A percentile compares a stretch with the other conserved stretches of the same genome.
These are phyloP conservation scores for Malus asiatica DNA, from an alignment of 306 rosid species.

Conservation along the genomic window DNA sequence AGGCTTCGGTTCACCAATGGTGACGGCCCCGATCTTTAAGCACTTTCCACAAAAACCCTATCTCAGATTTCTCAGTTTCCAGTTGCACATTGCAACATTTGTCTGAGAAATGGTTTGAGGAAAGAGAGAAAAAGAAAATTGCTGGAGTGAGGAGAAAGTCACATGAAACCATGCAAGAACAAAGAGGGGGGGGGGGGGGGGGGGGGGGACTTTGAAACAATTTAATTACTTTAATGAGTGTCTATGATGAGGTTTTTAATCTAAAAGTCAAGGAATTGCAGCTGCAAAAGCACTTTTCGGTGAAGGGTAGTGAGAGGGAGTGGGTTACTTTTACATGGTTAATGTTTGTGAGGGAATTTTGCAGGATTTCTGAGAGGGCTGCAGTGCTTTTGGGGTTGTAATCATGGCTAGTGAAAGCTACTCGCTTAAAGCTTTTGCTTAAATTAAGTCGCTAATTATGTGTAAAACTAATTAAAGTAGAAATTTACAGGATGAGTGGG, in stretches of 20 bases:
- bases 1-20: slow-evolving; percentile 84
- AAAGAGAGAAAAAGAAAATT: slow-evolving; percentile 6
- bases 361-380: slow-evolving; percentile 50
- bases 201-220: slow-evolving; percentile 30
- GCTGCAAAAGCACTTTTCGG: slow-evolving; percentile 79
- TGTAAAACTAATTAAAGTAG: slow-evolving; percentile 52
- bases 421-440: slow-evolving; percentile 30
- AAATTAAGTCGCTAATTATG: slow-evolving; percentile 36
- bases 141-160: slow-evolving; percentile 33
- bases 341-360: slow-evolving; percentile 29
- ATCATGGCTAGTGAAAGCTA: slow-evolving; percentile 62
- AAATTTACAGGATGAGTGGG: slow-evolving; percentile 34
- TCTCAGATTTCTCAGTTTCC: not conserved
- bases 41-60: not conserved
- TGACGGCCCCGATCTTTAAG: slow-evolving; percentile 71
- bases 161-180: slow-evolving; percentile 56
- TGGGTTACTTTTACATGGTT: slow-evolving; percentile 16
- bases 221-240: slow-evolving; percentile 38
- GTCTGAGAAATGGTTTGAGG: slow-evolving; percentile 28
- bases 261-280: slow-evolving; percentile 54
- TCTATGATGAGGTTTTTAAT: slow-evolving; percentile 35
- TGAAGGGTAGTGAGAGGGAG: slow-evolving; percentile 39
- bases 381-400: slow-evolving; percentile 68
- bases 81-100: not conserved
- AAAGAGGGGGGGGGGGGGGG: slow-evolving; percentile 21